Conservation (phyloP, 768 basidiomycete genomes). For the Lentinula edodes region DNA sequence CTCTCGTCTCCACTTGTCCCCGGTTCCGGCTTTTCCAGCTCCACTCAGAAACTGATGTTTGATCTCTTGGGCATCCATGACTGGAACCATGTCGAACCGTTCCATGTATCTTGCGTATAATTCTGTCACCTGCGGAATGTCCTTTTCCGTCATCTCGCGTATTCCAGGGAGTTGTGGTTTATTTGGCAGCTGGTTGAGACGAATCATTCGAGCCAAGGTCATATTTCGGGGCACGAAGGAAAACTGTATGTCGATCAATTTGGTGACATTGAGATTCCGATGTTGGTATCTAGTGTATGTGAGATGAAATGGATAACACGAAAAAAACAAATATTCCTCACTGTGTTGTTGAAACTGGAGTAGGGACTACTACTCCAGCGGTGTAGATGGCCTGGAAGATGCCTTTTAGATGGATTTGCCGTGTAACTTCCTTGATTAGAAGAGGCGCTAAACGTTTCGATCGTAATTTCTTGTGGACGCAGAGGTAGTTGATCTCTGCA, state of each 20-base stretch:
- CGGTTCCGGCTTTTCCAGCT: slow-evolving; percentile 50
- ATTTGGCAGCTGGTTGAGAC: slow-evolving; percentile 61
- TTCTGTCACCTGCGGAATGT: slow-evolving; percentile 64
- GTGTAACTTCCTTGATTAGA: slow-evolving; percentile 94
- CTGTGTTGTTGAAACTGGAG: slow-evolving; percentile 85
- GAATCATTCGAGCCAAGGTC: slow-evolving; percentile 90
- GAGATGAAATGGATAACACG: background rate
- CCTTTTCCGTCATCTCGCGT: slow-evolving; percentile 83
- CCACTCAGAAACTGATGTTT: slow-evolving; percentile 89
- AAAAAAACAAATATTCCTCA: slow-evolving; percentile 25
- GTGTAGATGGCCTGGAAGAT: slow-evolving; percentile 98
- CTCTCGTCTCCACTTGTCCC: slow-evolving; percentile 47
- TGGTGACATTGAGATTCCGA: slow-evolving; percentile 85
- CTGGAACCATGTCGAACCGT: slow-evolving; percentile 78
- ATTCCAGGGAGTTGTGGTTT: slow-evolving; percentile 54
- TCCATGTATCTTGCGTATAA: slow-evolving; percentile 76
- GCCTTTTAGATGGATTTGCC: slow-evolving; percentile 83
- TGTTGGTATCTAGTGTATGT: slow-evolving; percentile 70
- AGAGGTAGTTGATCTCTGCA: slow-evolving; percentile 96
- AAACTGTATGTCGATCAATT: slow-evolving; percentile 88
- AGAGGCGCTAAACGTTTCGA: slow-evolving; percentile 94
- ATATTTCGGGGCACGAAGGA: slow-evolving; percentile 79
- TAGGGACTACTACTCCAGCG: slow-evolving; percentile 88
- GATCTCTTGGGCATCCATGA: slow-evolving; percentile 72
- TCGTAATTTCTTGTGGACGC: slow-evolving; percentile 95